phyloP scores from a whole-genome alignment of 495 filamentous ascomycete genomes.

The Neurospora sp. region DNA sequence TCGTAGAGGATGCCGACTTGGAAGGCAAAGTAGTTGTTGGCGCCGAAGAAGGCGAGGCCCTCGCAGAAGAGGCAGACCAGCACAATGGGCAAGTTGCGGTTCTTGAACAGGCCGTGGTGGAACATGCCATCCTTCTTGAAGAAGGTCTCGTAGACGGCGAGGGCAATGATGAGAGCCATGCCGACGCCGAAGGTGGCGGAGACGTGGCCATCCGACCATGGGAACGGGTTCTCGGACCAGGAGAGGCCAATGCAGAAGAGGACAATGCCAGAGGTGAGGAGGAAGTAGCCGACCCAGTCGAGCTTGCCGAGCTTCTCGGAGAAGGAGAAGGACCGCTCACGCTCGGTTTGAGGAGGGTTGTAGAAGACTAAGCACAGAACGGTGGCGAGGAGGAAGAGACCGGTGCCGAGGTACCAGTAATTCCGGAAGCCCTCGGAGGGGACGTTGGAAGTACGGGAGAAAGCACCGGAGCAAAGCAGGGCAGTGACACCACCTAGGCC shows the following conservation, averaged over 20 bases:
- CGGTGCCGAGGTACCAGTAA: slow-evolving; percentile 22
- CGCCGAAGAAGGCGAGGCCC: slow-evolving; percentile 25
- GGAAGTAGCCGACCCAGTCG: slow-evolving; percentile 26
- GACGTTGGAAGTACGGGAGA: slow-evolving; percentile 14
- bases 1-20: slow-evolving; percentile 22
- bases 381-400: slow-evolving; percentile 12
- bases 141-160: slow-evolving; percentile 20
- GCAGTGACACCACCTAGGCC: slow-evolving; percentile 15
- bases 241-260: slow-evolving; percentile 26
- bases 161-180: slow-evolving; percentile 6
- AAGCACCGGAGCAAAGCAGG: slow-evolving; percentile 17
- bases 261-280: slow-evolving; percentile 18
- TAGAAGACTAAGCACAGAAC: slow-evolving; percentile 16
- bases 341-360: slow-evolving; percentile 12
- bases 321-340: slow-evolving; percentile 8
- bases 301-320: slow-evolving; percentile 21
- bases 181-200: slow-evolving; percentile 23
- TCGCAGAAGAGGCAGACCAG: slow-evolving; percentile 22
- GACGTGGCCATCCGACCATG: slow-evolving; percentile 22
- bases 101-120: slow-evolving; percentile 24
- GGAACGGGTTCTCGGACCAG: slow-evolving; percentile 24
- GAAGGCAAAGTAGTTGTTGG: slow-evolving; percentile 29
- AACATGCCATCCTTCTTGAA: slow-evolving; percentile 29
- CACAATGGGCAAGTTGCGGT: slow-evolving; percentile 24
- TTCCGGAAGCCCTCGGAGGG: slow-evolving; percentile 20